phyloP scores from a whole-genome alignment of 257 asterid species.

The Plantago major region DNA sequence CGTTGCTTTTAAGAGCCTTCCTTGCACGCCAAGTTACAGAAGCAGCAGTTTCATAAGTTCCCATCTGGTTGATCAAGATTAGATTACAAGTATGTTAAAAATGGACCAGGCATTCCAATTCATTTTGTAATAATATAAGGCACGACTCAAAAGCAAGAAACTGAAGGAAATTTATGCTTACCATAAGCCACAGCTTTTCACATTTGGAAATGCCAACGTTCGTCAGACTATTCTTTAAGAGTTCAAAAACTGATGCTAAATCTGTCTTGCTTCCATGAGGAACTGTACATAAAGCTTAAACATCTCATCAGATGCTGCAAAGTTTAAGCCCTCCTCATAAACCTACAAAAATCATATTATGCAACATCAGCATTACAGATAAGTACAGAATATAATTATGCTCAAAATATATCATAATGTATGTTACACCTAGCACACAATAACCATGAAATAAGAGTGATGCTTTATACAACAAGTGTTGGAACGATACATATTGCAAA shows the following conservation, averaged over 20 bases:
- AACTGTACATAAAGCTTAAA: no score
- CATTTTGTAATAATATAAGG: background rate
- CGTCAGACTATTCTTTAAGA: conserved; percentile 46
- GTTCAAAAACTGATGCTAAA: conserved; percentile 39
- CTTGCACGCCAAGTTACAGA: conserved; percentile 90
- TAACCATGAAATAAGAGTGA: no score
- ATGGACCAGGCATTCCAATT: background rate
- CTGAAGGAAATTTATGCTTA: conserved; percentile 32
- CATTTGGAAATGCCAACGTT: conserved; percentile 55
- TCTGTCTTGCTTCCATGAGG: conserved; percentile 29
- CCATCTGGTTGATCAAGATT: conserved; percentile 53
- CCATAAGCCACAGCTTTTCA: conserved; percentile 82
- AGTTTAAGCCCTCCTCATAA: no score
- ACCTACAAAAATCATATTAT: no score
- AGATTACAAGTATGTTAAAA: background rate
- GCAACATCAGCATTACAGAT: no score
- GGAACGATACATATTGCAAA: no score
- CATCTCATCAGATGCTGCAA: no score
- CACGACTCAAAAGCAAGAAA: conserved; percentile 7
- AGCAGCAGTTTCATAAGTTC: conserved; percentile 85
- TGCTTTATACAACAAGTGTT: no score
- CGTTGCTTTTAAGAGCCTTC: conserved; percentile 45
- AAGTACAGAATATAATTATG: no score
- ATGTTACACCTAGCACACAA: no score
- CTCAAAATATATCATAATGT: no score